These are phyloP conservation scores for Phytopythium sindhum DNA, from an alignment of 352 stramenopile species.

Conservation along the genomic window DNA sequence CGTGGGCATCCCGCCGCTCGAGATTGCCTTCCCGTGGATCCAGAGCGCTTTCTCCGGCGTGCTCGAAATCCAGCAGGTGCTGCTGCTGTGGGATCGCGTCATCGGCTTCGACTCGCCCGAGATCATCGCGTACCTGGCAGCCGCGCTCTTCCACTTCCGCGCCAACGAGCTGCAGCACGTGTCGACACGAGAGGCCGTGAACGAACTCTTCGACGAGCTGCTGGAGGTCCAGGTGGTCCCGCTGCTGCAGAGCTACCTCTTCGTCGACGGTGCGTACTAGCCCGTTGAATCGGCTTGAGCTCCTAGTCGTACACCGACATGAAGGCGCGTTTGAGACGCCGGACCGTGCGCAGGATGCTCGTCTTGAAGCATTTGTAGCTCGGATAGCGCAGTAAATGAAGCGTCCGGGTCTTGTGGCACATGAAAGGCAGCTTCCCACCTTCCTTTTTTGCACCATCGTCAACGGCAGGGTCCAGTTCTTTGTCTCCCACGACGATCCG, in stretches of 20 bases:
- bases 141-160: conserved; percentile 70
- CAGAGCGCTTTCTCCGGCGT: conserved; percentile 75
- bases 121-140: conserved; percentile 62
- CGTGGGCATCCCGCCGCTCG: conserved; percentile 52
- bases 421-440: conserved; percentile 39
- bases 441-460: conserved; percentile 11
- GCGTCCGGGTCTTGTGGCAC: conserved; percentile 26
- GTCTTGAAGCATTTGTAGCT: conserved; percentile 48
- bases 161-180: conserved; percentile 46
- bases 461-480: conserved; percentile 7
- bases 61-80: conserved; percentile 68
- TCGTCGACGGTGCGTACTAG: conserved; percentile 16
- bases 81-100: conserved; percentile 76
- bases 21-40: conserved; percentile 80
- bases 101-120: conserved; percentile 70
- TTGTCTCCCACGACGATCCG: conserved; percentile 6
- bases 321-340: conserved; percentile 34
- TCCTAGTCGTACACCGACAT: conserved; percentile 20
- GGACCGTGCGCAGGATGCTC: conserved; percentile 39
- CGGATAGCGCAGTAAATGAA: conserved; percentile 53
- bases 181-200: conserved; percentile 41
- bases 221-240: conserved; percentile 67
- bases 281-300: neutral
- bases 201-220: conserved; percentile 65
- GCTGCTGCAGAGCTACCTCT: conserved; percentile 73